Evolutionary conservation across 345 rosid genomes (phyloP).

Genomic region (Syzygium aromaticum): DNA sequence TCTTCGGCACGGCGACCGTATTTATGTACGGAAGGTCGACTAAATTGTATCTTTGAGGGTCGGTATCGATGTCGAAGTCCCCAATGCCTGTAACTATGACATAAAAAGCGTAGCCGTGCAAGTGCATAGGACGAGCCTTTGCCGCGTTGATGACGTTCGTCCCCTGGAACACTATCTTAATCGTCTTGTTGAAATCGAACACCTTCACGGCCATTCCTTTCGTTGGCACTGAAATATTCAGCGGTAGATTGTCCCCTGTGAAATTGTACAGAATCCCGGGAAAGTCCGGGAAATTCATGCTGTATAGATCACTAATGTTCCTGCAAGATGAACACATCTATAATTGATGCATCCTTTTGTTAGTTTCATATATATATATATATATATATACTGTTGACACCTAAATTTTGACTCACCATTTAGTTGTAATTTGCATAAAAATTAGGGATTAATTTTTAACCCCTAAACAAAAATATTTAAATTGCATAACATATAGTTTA

Average conservation of each 20-base stretch:
- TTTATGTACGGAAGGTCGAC: slow-evolving; percentile 16
- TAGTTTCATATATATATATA: background rate
- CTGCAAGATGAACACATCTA: background rate
- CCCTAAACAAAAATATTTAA: too few species aligned
- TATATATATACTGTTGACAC: too few species aligned
- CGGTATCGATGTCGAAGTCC: background rate
- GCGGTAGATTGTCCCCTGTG: background rate
- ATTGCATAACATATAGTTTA: too few species aligned
- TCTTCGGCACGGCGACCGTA: slow-evolving; percentile 13
- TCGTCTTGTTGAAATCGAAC: slow-evolving; percentile 3
- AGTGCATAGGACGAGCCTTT: slow-evolving; percentile 26
- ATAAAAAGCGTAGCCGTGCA: slow-evolving; percentile 7
- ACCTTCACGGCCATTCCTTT: slow-evolving; percentile 11
- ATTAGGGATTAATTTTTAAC: too few species aligned
- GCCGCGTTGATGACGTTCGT: slow-evolving; percentile 12
- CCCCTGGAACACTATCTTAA: slow-evolving; percentile 21
- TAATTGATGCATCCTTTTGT: background rate
- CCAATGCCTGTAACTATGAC: background rate
- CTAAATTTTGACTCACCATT: too few species aligned
- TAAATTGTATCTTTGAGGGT: slow-evolving; percentile 1
- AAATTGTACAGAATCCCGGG: background rate
- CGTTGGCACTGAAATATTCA: background rate
- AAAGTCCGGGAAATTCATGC: background rate
- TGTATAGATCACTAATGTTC: background rate
- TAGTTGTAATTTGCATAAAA: too few species aligned